Evolutionary conservation across 2,329 filamentous ascomycete genomes (phyloP).

Genomic region (Kalmusia sp.): DNA sequence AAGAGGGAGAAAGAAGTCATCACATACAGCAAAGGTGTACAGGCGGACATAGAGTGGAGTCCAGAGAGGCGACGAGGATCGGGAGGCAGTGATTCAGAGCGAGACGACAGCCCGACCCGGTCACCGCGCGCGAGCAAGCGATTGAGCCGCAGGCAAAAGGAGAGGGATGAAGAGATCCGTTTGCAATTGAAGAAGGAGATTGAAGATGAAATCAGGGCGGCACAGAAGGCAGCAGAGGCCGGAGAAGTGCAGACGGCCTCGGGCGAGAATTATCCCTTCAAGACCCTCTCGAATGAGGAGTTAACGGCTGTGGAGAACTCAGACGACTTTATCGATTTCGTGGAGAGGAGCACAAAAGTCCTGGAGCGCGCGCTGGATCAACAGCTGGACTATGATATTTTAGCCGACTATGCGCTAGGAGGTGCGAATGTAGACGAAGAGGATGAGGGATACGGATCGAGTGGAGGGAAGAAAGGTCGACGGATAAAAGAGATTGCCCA

Average conservation of each 20-base stretch:
- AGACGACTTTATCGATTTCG: constrained; percentile 91
- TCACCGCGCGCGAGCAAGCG: constrained; percentile 69
- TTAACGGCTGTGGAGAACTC: constrained; percentile 89
- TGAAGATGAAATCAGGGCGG: constrained; percentile 83
- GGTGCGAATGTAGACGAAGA: constrained; percentile 81
- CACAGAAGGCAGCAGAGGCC: constrained; percentile 57
- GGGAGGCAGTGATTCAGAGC: constrained; percentile 62
- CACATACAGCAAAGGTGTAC: constrained; percentile 96
- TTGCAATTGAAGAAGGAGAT: constrained; percentile 86
- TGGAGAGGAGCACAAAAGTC: constrained; percentile 95
- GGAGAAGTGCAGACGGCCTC: constrained; percentile 54
- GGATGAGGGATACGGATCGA: constrained; percentile 74
- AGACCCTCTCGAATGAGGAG: constrained; percentile 83
- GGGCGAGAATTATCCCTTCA: constrained; percentile 71
- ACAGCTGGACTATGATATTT: constrained; percentile 92
- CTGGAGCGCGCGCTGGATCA: constrained; percentile 95
- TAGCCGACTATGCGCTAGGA: constrained; percentile 90
- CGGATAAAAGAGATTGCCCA: constrained; percentile 87
- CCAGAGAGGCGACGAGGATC: constrained; percentile 60
- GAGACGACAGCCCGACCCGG: constrained; percentile 66
- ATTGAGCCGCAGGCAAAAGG: constrained; percentile 77
- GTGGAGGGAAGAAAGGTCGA: constrained; percentile 73
- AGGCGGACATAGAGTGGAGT: constrained; percentile 81
- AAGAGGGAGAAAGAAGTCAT: constrained; percentile 75
- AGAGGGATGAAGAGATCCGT: constrained; percentile 87